Percentiles rank a stretch among this genome's conserved stretches.
These are phyloP conservation scores for Kuraishia hungarica DNA, from an alignment of 805 yeast genomes.

Conservation along the genomic window DNA sequence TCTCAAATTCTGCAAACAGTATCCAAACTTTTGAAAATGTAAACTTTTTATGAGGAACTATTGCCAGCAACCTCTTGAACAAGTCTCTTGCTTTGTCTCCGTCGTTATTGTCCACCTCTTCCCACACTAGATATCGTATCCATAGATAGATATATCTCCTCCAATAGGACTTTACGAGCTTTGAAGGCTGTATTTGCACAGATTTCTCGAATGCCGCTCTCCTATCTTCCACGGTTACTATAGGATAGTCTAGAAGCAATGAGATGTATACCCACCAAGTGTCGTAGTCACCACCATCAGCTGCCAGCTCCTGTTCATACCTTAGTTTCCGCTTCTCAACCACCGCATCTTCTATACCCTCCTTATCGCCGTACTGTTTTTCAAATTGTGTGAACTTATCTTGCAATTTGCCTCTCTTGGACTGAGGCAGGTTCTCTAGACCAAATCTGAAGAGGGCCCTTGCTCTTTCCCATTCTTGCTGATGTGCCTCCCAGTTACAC, in stretches of 20 bases:
- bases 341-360: conserved; percentile 44
- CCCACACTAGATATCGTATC: conserved; percentile 55
- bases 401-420: conserved; percentile 24
- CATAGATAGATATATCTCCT: conserved; percentile 61
- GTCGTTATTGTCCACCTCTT: conserved; percentile 41
- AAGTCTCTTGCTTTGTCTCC: conserved; percentile 35
- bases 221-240: conserved; percentile 17
- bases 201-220: conserved; percentile 37
- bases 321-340: conserved; percentile 42
- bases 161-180: conserved; percentile 41
- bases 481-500: conserved; percentile 64
- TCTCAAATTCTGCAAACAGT: conserved; percentile 59
- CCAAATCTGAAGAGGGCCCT: conserved; percentile 48
- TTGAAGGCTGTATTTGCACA: conserved; percentile 27
- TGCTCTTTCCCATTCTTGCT: conserved; percentile 55
- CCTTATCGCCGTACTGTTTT: conserved; percentile 50
- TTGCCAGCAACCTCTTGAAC: conserved; percentile 39
- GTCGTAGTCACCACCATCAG: conserved; percentile 54
- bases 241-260: conserved; percentile 33
- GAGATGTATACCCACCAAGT: conserved; percentile 76
- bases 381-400: conserved; percentile 49
- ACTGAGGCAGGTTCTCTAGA: conserved; percentile 32
- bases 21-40: conserved; percentile 74
- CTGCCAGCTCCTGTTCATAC: conserved; percentile 31
- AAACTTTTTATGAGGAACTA: conserved; percentile 51